Percentiles rank a stretch among this genome's conserved stretches.
Evolutionary conservation across 495 filamentous ascomycete species (phyloP).

Genomic region (Xylaria scruposa): DNA sequence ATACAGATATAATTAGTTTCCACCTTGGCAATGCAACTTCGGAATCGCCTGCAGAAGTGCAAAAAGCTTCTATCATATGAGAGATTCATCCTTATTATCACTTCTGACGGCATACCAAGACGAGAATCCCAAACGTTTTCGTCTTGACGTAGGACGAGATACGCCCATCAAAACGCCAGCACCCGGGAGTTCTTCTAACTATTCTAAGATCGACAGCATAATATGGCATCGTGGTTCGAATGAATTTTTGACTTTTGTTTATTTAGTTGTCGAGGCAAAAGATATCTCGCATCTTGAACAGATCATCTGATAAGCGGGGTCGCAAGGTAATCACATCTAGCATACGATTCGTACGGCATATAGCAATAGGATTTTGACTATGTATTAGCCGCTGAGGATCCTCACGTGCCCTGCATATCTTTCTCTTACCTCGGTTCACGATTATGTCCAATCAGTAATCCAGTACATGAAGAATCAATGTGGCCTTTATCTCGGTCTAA

Average conservation of each 20-base stretch:
- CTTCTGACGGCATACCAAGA: slow-evolving; percentile 3
- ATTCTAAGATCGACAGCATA: background rate
- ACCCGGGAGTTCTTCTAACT: background rate
- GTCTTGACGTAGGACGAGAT: background rate
- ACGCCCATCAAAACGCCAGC: background rate
- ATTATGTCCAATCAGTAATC: background rate
- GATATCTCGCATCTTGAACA: background rate
- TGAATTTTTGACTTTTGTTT: background rate
- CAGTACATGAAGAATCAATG: background rate
- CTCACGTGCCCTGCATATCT: slow-evolving; percentile 3
- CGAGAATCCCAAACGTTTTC: background rate
- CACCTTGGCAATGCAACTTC: slow-evolving; percentile 17
- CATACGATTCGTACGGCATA: background rate
- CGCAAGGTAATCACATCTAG: background rate
- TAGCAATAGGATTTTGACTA: background rate
- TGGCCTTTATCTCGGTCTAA: background rate
- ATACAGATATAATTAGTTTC: slow-evolving; percentile 1
- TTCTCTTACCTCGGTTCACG: background rate
- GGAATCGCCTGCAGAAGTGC: background rate
- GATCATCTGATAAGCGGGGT: background rate
- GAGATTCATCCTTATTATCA: background rate
- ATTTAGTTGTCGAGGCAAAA: background rate
- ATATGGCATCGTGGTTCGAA: background rate
- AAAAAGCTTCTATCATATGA: background rate
- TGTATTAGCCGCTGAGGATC: background rate